Evolutionary conservation across 331 rosid species (phyloP).

Genomic region (Malus hybrid): DNA sequence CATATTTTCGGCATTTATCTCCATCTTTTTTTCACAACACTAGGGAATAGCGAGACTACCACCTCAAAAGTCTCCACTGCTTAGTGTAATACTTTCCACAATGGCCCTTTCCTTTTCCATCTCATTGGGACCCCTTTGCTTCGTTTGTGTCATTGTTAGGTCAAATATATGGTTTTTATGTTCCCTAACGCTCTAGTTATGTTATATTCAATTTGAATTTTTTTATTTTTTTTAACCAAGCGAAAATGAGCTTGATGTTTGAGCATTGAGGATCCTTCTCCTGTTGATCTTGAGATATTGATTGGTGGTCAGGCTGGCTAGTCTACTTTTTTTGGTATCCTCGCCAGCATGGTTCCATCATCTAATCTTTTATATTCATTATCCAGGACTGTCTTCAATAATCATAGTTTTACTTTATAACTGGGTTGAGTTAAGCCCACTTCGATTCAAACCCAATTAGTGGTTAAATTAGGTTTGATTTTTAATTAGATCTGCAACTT

Average conservation of each 20-base stretch:
- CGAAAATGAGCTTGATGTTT: neutral
- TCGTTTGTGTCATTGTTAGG: neutral
- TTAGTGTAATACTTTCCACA: no score
- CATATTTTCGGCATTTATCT: neutral
- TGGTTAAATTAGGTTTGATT: neutral
- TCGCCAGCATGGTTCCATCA: neutral
- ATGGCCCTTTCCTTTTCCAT: neutral
- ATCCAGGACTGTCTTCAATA: no score
- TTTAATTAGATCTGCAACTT: neutral
- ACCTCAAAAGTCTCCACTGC: neutral
- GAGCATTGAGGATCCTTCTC: neutral
- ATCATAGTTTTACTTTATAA: neutral
- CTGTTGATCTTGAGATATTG: neutral
- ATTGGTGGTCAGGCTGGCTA: neutral
- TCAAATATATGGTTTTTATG: neutral
- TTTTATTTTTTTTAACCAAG: neutral
- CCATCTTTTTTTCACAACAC: neutral
- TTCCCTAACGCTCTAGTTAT: neutral
- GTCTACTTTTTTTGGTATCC: neutral
- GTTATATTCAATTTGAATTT: neutral
- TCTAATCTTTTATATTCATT: neutral
- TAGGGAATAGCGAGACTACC: neutral
- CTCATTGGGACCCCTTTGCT: neutral
- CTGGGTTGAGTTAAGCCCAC: neutral
- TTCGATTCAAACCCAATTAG: neutral